Base-by-base conservation (phyloP, 1,284 basidiomycete species). In the Moesziomyces sp. region DNA sequence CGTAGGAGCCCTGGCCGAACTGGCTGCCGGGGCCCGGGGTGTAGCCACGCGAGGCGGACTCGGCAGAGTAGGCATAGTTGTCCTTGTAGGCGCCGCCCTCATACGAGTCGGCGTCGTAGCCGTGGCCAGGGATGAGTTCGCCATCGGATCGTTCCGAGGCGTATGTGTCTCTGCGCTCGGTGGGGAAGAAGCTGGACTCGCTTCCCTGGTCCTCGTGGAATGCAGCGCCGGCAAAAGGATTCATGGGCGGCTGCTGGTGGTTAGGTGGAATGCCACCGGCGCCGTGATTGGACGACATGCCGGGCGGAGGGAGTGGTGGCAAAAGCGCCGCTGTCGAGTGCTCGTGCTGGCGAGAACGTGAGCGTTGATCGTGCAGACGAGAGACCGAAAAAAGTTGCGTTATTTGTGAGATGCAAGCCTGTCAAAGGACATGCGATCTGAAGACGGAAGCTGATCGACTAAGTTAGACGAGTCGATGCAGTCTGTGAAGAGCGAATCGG, bases 41-140 rank as follows among this genome's bases (percentile, higher is more conserved):
- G 58, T 72, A 78, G 49, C 68, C 76, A 9, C 74, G 74, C 42
- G 70, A 62, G 23, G 66, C 69, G 24, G 76, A 78, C 45, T 79
- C 77, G 44, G 61, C 46, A 42, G 64, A 69, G 53, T 78, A 77
- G 48, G 78, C 64, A 47, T 77, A 75, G 60, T 49, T 58, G 43
- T 76, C 76, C 51, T 79, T 71, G 68, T 71, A 74, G 40, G 74
- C 60, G 51, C 63, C 73, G 24, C 77, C 77, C 49, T 80, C 79
- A 59, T 78, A 81, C 2, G 79, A 80, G 54, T 80, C 74, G 49
- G 53, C 73, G 58, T 78, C 79, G 71, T 79, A 79, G 43, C 74
- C 71, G 45, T 79, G 76, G 28, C 68, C 67, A 7, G 78, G 76
- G 47, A 81, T 74, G 46, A 81, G 71, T 35, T 81, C 79, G 23